Base-by-base conservation (phyloP, 805 yeast genomes). In the Vanderwaltozyma yarrowii region DNA sequence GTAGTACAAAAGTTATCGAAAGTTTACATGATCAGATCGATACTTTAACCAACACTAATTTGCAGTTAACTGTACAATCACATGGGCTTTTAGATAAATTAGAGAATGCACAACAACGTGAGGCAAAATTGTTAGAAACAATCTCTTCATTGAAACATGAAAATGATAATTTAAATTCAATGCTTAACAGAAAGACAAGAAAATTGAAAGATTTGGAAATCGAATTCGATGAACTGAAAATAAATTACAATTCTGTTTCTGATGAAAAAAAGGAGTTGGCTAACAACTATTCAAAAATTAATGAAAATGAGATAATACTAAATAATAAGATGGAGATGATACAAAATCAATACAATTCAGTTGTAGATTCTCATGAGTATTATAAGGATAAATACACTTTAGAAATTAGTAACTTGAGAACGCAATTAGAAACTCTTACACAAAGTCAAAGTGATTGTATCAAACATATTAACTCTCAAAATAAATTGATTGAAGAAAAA, bases 121-220 rank as follows among this genome's bases (percentile, higher is more conserved):
- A 64, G 66, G 32, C 63, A 43, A 76, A 75, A 56, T 73, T 77
- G 43, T 63, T 68, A 48, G 67, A 73, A 36, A 60, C 68, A 21
- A 50, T 69, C 37, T 75, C 85, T 23, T 78, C 77, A 45, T 65
- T 81, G 28, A 80, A 80, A 56, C 88, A 81, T 55, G 89, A 85
- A 50, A 79, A 79, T 48, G 87, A 82, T 45, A 79, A 79, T 64
- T 66, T 80, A 31, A 78, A 73, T 49, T 76, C 86, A 1, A 61
- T 82, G 44, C 60, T 84, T 41, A 74, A 71, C 44, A 65, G 94
- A 37, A 81, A 82, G 50, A 86, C 81, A 49, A 67, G 89, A 39
- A 66, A 85, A 39, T 71, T 83, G 19, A 49, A 64, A 24, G 92
- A 82, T 48, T 60, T 82, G 47, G 35, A 39, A 21, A 14, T 30